Evolutionary conservation across 768 basidiomycete species (phyloP), one percentile per base, ranked within the genome.

Genomic region (Pleurotus giganteus): DNA sequence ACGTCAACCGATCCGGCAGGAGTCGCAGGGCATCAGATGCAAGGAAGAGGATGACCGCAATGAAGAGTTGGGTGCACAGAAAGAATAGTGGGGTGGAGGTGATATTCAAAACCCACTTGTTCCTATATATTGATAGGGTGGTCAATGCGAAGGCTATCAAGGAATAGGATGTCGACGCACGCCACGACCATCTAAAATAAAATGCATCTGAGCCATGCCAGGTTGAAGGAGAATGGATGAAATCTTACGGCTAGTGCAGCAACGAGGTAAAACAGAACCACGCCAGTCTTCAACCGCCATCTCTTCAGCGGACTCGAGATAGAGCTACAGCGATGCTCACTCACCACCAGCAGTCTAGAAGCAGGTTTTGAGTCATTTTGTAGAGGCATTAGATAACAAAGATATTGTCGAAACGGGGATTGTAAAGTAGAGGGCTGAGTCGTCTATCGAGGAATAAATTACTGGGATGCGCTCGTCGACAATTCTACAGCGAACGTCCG

Each of bases 21-120:
- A 93, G 60, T 41, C 88, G 84, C 54, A 81, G 50, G 15, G 77
- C 61, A 64, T 89, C 83, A 1, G 83, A 82, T n/a, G 76, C 60
- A 17, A 86, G 69, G 71, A 94, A 89, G 9, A 94, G 79, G 8
- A 85, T 29, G 26, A 91, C 84, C 6, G 94, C 94, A 51, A 95
- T 91, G 45, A 82, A 59, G 8, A 94, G 79, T 64, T 96, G 93
- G 2, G 79, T 73, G 72, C 88, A 85, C 13, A 95, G 78, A 78
- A 96, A 94, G 74, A 95, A 95, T 2, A 95, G 77, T 0, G 94
- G 94, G 2, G 82, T 82, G 12, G 76, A 66, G 15, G 91, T 90
- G 19, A 71, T 71, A 66, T 88, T 86, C 26, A 96, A 76, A 11
- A 95, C 94, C 91, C 90, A 92, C 88, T 94, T 93, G 63, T 93